Evolutionary conservation across 2,329 filamentous ascomycete genomes (phyloP).

Genomic region (Pseudogymnoascus sp.): DNA sequence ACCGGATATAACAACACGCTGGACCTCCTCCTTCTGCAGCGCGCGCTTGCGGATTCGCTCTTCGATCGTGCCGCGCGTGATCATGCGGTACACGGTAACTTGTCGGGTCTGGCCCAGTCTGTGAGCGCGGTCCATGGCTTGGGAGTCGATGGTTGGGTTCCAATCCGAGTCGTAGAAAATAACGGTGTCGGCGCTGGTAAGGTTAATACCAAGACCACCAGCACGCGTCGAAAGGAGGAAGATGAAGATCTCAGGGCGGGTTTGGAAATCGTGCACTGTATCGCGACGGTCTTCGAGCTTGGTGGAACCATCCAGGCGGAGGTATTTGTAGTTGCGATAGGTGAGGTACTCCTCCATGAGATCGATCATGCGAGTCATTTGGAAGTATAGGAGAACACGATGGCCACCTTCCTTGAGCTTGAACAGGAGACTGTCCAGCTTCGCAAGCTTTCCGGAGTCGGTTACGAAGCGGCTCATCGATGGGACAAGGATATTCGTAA

Average conservation of each 20-base stretch:
- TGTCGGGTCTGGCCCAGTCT: conserved; percentile 92
- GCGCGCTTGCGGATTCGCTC: conserved; percentile 96
- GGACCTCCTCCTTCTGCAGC: conserved; percentile 96
- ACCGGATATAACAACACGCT: conserved; percentile 91
- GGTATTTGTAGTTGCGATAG: conserved; percentile 98
- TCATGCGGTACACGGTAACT: conserved; percentile 94
- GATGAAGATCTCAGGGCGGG: conserved; percentile 87
- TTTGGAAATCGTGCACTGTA: conserved; percentile 95
- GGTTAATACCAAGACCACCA: conserved; percentile 94
- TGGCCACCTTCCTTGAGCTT: conserved; percentile 88
- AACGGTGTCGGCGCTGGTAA: conserved; percentile 93
- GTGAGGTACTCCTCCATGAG: conserved; percentile 98
- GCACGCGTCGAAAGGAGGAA: conserved; percentile 94
- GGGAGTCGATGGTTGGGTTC: conserved; percentile 98
- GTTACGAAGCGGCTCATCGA: conserved; percentile 98
- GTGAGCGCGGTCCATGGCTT: conserved; percentile 98
- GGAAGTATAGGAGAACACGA: conserved; percentile 95
- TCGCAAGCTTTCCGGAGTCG: conserved; percentile 91
- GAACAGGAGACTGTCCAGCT: conserved; percentile 77
- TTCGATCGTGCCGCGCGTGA: conserved; percentile 93
- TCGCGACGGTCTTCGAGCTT: conserved; percentile 95
- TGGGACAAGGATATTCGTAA: conserved; percentile 84
- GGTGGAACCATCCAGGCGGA: conserved; percentile 89
- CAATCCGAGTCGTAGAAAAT: conserved; percentile 99
- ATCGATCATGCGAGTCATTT: conserved; percentile 99